Conservation (phyloP, 2,329 filamentous ascomycete species). For the Ophiocordyceps camponoti-rufipedis region DNA sequence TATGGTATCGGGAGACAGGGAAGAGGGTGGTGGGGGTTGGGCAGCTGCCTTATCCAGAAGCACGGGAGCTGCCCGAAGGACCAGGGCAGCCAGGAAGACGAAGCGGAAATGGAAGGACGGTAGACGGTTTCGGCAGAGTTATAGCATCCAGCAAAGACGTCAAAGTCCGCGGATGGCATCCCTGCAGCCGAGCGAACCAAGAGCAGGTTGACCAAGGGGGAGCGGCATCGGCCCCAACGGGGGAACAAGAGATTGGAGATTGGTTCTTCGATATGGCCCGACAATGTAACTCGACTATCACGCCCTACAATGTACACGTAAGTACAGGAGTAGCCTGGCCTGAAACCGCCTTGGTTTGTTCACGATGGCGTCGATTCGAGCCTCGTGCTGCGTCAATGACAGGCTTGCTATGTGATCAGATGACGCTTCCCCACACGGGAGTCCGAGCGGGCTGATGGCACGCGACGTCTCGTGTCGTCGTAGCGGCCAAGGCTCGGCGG, state of each 20-base stretch:
- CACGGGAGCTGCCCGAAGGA: background rate
- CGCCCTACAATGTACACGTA: background rate
- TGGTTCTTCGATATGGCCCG: background rate
- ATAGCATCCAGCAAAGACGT: background rate
- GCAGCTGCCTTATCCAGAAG: slow-evolving; percentile 1
- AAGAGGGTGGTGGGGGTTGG: background rate
- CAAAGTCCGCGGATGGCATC: background rate
- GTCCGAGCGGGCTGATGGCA: background rate
- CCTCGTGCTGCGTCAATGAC: background rate
- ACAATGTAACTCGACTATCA: slow-evolving; percentile 1
- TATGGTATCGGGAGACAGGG: slow-evolving; percentile 3
- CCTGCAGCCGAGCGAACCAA: too few relatives aligned
- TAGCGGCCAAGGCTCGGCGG: background rate
- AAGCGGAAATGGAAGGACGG: background rate
- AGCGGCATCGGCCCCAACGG: too few relatives aligned
- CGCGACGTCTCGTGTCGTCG: background rate
- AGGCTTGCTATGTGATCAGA: background rate
- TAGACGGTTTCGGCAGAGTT: background rate
- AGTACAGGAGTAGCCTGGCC: too few relatives aligned
- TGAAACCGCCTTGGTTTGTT: too few relatives aligned
- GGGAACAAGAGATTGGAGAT: background rate
- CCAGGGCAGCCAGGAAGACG: background rate
- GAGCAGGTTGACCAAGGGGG: too few relatives aligned
- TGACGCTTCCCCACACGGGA: background rate
- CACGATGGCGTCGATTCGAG: too few relatives aligned